Conservation (phyloP, 208 protist genomes). For the Acanthamoeba sp. region DNA sequence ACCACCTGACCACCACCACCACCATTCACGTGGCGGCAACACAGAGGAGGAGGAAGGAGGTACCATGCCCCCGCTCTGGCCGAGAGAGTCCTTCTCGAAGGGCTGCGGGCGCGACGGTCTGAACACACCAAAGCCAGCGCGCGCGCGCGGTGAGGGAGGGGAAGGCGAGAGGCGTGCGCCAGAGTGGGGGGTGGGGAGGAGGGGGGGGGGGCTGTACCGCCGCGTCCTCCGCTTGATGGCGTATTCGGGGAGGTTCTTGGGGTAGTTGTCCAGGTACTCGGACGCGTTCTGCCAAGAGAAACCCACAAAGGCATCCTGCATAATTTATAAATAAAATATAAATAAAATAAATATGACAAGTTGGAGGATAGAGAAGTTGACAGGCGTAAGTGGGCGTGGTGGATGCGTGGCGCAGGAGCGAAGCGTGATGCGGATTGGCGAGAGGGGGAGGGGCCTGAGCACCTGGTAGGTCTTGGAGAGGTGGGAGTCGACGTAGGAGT, state of each 20-base stretch:
- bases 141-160: neutral
- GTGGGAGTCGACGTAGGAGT: constrained; percentile 60
- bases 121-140: neutral
- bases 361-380: too few relatives aligned
- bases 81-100: constrained; percentile 27
- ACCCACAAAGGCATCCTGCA: constrained; percentile 11
- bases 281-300: constrained; percentile 61
- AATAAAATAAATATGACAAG: too few relatives aligned
- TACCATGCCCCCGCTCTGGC: constrained; percentile 35
- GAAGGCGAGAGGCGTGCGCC: neutral
- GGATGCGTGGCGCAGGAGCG: neutral
- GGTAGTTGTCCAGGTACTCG: constrained; percentile 38
- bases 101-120: constrained; percentile 24
- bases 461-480: constrained; percentile 67
- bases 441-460: neutral
- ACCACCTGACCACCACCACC: too few relatives aligned
- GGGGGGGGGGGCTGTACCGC: neutral
- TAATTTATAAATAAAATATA: neutral
- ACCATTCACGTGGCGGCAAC: too few relatives aligned
- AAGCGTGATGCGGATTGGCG: too few relatives aligned
- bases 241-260: constrained; percentile 40
- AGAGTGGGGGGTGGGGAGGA: neutral
- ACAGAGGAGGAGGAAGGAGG: neutral
- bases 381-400: too few relatives aligned
- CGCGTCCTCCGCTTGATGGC: constrained; percentile 41